Evolutionary conservation across 371 early-diverging fungal species (phyloP).

Genomic region (Mucor irregularis): DNA sequence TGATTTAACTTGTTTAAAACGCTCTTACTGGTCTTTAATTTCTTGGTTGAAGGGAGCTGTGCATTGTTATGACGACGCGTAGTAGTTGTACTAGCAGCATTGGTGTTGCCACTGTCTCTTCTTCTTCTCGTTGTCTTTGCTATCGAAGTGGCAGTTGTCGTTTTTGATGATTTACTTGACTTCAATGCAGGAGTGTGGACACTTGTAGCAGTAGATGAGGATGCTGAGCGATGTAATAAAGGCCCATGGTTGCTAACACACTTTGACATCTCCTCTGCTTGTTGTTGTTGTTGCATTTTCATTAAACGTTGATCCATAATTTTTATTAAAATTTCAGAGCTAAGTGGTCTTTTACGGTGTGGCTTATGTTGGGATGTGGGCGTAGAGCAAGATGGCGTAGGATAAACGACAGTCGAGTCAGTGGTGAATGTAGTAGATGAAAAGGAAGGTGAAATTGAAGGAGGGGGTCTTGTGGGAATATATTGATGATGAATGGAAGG

Average conservation of each 20-base stretch:
- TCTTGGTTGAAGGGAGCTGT: not conserved
- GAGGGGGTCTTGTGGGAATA: not conserved
- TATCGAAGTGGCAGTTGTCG: not conserved
- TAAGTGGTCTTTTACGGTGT: slow-evolving; percentile 16
- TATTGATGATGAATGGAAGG: slow-evolving; percentile 1
- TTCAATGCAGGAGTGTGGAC: not conserved
- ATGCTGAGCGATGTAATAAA: not conserved
- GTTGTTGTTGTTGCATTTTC: slow-evolving; percentile 5
- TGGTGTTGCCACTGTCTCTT: too few relatives aligned
- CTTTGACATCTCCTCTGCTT: not conserved
- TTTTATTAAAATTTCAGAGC: slow-evolving; percentile 18
- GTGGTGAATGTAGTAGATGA: slow-evolving; percentile 8
- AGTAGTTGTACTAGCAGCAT: too few relatives aligned
- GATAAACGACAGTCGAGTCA: slow-evolving; percentile 5
- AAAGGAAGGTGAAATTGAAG: slow-evolving; percentile 1
- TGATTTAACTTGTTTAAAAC: not conserved
- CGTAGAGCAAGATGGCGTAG: slow-evolving; percentile 5
- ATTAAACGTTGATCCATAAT: slow-evolving; percentile 25
- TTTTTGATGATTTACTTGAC: not conserved
- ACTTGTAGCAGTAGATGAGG: not conserved
- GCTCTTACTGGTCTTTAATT: not conserved
- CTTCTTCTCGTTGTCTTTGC: too few relatives aligned
- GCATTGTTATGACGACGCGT: not conserved
- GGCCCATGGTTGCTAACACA: not conserved
- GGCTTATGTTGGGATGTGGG: not conserved